Conservation (phyloP, 768 basidiomycete species). For the Lactifluus rugatus region DNA sequence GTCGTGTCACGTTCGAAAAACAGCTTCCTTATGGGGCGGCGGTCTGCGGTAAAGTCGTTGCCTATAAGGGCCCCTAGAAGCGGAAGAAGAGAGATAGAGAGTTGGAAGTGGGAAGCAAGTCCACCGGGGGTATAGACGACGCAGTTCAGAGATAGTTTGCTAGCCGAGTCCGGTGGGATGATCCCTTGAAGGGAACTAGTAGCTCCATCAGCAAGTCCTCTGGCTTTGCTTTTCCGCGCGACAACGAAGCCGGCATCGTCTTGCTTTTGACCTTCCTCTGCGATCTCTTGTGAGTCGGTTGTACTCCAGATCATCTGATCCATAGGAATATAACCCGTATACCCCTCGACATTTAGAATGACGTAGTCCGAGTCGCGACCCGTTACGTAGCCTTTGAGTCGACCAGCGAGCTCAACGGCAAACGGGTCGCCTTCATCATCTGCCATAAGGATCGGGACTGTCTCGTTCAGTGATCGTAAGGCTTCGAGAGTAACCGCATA, state of each 20-base stretch:
- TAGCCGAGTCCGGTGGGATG: constrained; percentile 40
- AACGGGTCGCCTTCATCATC: constrained; percentile 79
- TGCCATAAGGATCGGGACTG: constrained; percentile 56
- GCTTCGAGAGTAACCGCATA: constrained; percentile 50
- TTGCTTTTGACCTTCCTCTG: constrained; percentile 24
- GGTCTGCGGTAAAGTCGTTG: constrained; percentile 60
- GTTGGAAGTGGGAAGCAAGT: constrained; percentile 54
- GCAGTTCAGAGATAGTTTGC: constrained; percentile 42
- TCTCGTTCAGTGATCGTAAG: constrained; percentile 29
- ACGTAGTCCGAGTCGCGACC: constrained; percentile 81
- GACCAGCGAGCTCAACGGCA: constrained; percentile 74
- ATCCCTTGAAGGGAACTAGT: constrained; percentile 25
- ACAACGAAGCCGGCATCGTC: constrained; percentile 50
- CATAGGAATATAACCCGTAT: constrained; percentile 68
- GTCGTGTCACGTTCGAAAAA: constrained; percentile 61
- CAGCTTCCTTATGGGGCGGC: constrained; percentile 36
- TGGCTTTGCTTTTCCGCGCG: constrained; percentile 44
- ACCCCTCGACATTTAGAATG: constrained; percentile 64
- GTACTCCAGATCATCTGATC: constrained; percentile 63
- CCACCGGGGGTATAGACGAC: constrained; percentile 49
- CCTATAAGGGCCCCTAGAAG: constrained; percentile 71
- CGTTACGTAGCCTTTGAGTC: constrained; percentile 61
- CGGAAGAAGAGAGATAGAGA: constrained; percentile 65
- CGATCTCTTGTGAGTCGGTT: constrained; percentile 22
- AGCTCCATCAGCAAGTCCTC: constrained; percentile 30